phyloP scores from a whole-genome alignment of 2,329 filamentous ascomycete species.

The Colletotrichum horii region DNA sequence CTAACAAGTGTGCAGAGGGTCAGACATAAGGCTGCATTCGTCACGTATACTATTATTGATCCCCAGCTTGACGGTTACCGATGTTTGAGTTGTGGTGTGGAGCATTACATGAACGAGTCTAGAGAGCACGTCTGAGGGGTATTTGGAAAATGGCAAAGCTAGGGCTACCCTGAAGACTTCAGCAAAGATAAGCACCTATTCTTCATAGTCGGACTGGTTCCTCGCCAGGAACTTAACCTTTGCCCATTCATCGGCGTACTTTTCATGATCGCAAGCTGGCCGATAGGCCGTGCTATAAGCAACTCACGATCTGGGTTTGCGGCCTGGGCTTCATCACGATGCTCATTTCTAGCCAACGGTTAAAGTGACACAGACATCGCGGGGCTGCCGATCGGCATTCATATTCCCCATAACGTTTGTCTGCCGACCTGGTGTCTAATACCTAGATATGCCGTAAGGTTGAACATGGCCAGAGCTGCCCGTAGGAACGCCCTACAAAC shows the following conservation, averaged over 20 bases:
- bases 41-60: background rate
- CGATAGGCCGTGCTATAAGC: background rate
- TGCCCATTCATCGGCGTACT: background rate
- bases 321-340: background rate
- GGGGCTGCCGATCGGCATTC: background rate
- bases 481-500: background rate
- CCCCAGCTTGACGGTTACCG: background rate
- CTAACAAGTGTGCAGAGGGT: background rate
- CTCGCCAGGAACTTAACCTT: background rate
- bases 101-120: background rate
- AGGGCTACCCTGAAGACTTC: background rate
- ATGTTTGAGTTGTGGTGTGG: rapidly evolving
- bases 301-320: background rate
- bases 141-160: background rate
- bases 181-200: background rate
- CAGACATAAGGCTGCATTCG: background rate
- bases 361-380: background rate
- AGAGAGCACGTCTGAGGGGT: rapidly evolving
- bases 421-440: background rate
- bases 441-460: background rate
- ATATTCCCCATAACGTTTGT: background rate
- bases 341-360: background rate
- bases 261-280: background rate
- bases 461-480: background rate
- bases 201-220: rapidly evolving